phyloP scores from a whole-genome alignment of 768 basidiomycete genomes.

The Steccherinum ochraceum region DNA sequence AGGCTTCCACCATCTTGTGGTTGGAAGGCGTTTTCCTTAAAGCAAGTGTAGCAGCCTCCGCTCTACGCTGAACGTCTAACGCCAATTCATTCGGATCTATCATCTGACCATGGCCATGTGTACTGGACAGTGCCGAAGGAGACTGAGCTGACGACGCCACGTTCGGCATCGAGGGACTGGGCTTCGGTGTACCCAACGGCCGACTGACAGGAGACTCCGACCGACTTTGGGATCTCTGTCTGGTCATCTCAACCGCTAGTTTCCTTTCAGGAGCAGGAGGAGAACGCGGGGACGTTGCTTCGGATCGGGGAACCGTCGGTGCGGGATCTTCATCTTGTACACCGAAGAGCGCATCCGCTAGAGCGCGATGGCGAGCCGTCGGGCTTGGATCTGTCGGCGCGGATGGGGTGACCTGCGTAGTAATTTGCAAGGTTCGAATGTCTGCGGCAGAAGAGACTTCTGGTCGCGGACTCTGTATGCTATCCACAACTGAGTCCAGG shows the following conservation, averaged over 20 bases:
- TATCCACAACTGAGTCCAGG: slow-evolving; percentile 54
- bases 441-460: slow-evolving; percentile 8
- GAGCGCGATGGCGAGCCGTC: slow-evolving; percentile 60
- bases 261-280: not conserved
- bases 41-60: slow-evolving; percentile 46
- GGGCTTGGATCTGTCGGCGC: slow-evolving; percentile 35
- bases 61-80: slow-evolving; percentile 60
- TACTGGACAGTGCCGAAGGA: not conserved
- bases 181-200: not conserved
- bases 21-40: slow-evolving; percentile 35
- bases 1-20: slow-evolving; percentile 22
- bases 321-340: slow-evolving; percentile 25
- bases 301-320: not conserved
- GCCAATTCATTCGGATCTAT: slow-evolving; percentile 54
- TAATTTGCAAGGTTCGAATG: slow-evolving; percentile 5
- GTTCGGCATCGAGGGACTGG: slow-evolving; percentile 2
- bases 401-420: slow-evolving; percentile 8
- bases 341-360: slow-evolving; percentile 75
- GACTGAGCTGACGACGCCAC: slow-evolving; percentile 1
- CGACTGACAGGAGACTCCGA: not conserved
- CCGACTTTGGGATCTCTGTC: not conserved
- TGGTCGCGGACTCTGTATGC: slow-evolving; percentile 37
- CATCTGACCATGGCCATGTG: slow-evolving; percentile 17
- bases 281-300: too few relatives aligned
- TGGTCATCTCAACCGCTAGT: not conserved